These are phyloP conservation scores for Auricularia sp. DNA, from an alignment of 768 basidiomycete genomes.

Conservation along the genomic window DNA sequence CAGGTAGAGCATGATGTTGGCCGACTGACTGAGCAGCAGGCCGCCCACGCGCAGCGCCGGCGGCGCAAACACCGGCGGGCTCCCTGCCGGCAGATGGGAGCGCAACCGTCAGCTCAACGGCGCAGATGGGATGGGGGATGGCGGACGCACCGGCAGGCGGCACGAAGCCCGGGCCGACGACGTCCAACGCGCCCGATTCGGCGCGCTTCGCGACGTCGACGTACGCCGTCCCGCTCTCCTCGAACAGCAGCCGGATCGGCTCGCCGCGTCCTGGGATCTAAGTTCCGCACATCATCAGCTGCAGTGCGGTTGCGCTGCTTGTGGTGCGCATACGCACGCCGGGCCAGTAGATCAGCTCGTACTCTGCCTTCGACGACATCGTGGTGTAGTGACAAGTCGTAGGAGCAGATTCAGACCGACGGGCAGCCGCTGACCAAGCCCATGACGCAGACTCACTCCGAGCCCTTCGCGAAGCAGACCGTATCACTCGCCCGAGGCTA, in stretches of 20 bases:
- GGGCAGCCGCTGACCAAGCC: too few relatives aligned
- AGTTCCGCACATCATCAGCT: not conserved
- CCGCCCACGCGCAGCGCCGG: conserved; percentile 27
- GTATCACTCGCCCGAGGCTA: too few relatives aligned
- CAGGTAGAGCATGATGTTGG: conserved; percentile 28
- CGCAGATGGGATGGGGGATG: not conserved
- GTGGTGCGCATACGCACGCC: conserved; percentile 1
- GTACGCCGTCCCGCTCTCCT: conserved; percentile 27
- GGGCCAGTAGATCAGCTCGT: conserved; percentile 18
- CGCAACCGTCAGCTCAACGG: not conserved
- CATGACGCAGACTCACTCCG: too few relatives aligned
- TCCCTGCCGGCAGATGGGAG: not conserved
- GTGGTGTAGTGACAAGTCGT: too few relatives aligned
- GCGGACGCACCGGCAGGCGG: not conserved
- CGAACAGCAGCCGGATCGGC: conserved; percentile 29
- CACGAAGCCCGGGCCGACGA: not conserved
- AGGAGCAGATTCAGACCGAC: too few relatives aligned
- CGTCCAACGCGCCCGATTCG: not conserved
- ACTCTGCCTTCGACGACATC: not conserved
- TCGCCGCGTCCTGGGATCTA: conserved; percentile 30
- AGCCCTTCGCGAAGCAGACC: too few relatives aligned
- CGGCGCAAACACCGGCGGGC: conserved; percentile 28
- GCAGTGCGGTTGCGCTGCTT: not conserved
- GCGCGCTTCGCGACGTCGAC: conserved; percentile 12
- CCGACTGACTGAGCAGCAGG: conserved; percentile 26